A percentile compares a stretch with the other conserved stretches of the same genome.
These are phyloP conservation scores for Podaxis carcinomalis DNA, from an alignment of 768 basidiomycete genomes.

Conservation along the genomic window DNA sequence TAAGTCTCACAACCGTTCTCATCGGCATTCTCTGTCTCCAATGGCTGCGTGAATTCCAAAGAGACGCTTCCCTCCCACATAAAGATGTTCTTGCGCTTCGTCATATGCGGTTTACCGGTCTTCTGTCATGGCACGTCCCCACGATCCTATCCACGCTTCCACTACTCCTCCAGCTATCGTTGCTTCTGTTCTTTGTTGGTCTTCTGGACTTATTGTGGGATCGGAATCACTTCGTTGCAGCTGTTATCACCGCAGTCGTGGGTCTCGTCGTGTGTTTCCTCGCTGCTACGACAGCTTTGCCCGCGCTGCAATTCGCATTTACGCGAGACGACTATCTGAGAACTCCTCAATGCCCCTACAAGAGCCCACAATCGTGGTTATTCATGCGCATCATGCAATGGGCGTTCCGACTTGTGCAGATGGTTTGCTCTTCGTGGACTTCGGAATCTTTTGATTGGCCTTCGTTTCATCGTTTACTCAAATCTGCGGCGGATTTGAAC, in stretches of 20 bases:
- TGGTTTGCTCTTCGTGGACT: slow-evolving; percentile 17
- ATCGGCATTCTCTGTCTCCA: slow-evolving; percentile 16
- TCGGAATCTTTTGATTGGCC: slow-evolving; percentile 16
- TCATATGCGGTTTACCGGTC: slow-evolving; percentile 15
- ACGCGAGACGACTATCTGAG: slow-evolving; percentile 21
- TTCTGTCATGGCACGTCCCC: slow-evolving; percentile 12
- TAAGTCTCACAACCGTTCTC: slow-evolving; percentile 14
- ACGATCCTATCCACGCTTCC: slow-evolving; percentile 14
- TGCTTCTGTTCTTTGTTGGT: slow-evolving; percentile 15
- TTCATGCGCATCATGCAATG: slow-evolving; percentile 21
- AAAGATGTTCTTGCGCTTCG: slow-evolving; percentile 14
- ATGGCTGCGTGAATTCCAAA: slow-evolving; percentile 16
- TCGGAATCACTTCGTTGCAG: slow-evolving; percentile 9
- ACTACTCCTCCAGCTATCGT: slow-evolving; percentile 12
- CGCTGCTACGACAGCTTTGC: slow-evolving; percentile 20
- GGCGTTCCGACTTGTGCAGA: slow-evolving; percentile 16
- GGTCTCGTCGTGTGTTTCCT: slow-evolving; percentile 11
- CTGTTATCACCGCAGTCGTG: slow-evolving; percentile 4
- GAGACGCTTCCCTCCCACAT: slow-evolving; percentile 12
- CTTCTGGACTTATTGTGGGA: slow-evolving; percentile 15
- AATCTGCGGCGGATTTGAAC: slow-evolving; percentile 21
- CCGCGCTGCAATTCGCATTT: slow-evolving; percentile 24
- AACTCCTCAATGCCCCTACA: slow-evolving; percentile 26
- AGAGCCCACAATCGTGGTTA: slow-evolving; percentile 29
- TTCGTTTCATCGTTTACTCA: slow-evolving; percentile 22